Evolutionary conservation across 2,329 filamentous ascomycete species (phyloP), one percentile per base, ranked within the genome.

Genomic region (Aspergillus udagawae): DNA sequence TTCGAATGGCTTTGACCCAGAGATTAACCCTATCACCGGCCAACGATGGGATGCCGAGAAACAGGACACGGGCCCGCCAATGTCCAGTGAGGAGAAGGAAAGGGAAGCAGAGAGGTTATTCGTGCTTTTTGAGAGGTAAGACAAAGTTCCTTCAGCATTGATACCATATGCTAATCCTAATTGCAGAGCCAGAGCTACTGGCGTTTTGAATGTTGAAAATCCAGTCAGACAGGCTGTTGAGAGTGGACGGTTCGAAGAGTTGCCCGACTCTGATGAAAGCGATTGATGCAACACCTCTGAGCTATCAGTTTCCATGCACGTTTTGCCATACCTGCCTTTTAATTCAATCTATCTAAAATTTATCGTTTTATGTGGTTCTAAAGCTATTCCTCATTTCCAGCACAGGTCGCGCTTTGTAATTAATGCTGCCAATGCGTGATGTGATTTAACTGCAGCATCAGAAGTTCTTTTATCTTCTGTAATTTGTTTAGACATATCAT

Each of bases 81-180:
- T 97, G 93, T 94, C 89, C 0, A 80, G 90, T 49, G 92, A 92
- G 63, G 93, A 97, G 77, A 97, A 93, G 73, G 90, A 96, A 73
- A 82, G 90, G 57, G 94, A 99, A 70, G 93, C 92, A 0, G 93
- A 97, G 74, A 84, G 86, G 56, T 75, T 97, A 1, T 97, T 95
- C 76, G 91, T 96, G 12, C 77, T 97, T 3, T 97, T 97, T 74
- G 92, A 97, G 74, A 83, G 90, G 88, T 89, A 77, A 52, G 65
- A 67, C 17, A 10, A 14, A 14, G 17, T 17, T 45, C 42, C 23
- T 27, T 14, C n/a, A 53, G 27, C 10, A 49, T 38, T 32, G 17
- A 42, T 21, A 9, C 4, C 32, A 20, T 6, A 14, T 48, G 69
- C 57, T 54, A n/a, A 51, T 17, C 3, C 35, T 8, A 35, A 59